Base-by-base conservation (phyloP, 139 green algal species). In the Coccomyxa sp. region DNA sequence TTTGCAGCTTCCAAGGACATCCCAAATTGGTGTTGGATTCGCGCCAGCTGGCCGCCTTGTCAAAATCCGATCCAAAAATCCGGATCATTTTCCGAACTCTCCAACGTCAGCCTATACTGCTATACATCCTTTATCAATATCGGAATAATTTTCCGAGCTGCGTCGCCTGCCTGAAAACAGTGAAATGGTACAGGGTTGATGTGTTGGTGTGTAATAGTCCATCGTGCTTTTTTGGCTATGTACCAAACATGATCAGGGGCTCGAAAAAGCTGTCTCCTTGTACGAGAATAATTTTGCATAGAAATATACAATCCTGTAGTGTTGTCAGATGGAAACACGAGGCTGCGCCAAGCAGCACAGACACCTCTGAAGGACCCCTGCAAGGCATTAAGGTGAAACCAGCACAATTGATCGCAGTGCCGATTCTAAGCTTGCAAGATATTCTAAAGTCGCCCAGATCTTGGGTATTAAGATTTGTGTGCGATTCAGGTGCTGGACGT, bases 401-500 rank as follows among this genome's bases (percentile, higher is more conserved):
- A 77, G 58, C 38, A 38, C 59, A 38, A 10, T 23, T 18, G 23
- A 25, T 32, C 13, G 18, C 57, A 38, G 10, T 57, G n/a, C 12
- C 58, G 58, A 45, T 57, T 0, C 58, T 38, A 58, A 23, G 10
- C 51, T 75, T 17, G 32, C 10, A 3, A 28, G 18, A 25, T 58
- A n/a, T 45, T n/a, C 57, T 75, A 57, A 67, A 67, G 27, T 25
- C n/a, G 18, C 18, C 57, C 27, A 27, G 12, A 51, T 57, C 12
- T 21, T 71, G 57, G 21, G 67, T 58, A 13, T 4, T 0, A 58
- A 81, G 25, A 12, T 25, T 15, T 71, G 1, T 11, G 63, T 25
- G 63, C 1, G 4, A 1, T 82, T 60, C 79, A 79, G 77, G 91
- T 94, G 4, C 82, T 95, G 23, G 92, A 96, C 31, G 79, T 96